These are phyloP conservation scores for Bolboschoenoplectus hybrid DNA, from an alignment of 202 grass and related monocot genomes.

Conservation along the genomic window DNA sequence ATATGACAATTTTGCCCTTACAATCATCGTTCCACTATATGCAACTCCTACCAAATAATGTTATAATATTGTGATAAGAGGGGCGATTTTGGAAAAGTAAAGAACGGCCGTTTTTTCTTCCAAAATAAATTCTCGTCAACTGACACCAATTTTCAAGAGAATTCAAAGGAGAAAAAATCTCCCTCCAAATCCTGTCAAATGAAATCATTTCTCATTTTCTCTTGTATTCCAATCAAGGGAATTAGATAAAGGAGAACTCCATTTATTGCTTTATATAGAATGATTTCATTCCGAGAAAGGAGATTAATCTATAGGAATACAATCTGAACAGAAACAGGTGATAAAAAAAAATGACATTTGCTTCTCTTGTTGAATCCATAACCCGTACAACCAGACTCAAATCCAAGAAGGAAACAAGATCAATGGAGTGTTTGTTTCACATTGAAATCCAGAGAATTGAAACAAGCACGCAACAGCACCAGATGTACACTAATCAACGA, in stretches of 20 bases:
- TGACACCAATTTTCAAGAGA: background rate
- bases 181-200: background rate
- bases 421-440: background rate
- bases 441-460: slow-evolving; percentile 9
- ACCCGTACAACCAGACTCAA: background rate
- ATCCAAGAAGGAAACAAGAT: background rate
- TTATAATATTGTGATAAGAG: background rate
- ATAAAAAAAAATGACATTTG: background rate
- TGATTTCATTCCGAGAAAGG: background rate
- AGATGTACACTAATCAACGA: background rate
- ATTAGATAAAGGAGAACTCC: background rate
- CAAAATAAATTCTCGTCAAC: background rate
- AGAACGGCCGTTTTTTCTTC: background rate
- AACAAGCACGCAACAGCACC: slow-evolving; percentile 17
- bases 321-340: slow-evolving; percentile 2
- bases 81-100: no score
- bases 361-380: background rate
- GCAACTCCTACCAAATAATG: background rate
- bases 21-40: background rate
- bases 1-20: background rate
- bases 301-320: background rate
- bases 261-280: background rate
- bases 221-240: background rate
- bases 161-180: background rate
- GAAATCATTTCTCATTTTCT: background rate